Evolutionary conservation across 805 yeast genomes (phyloP), one percentile per base, ranked within the genome.

Genomic region (Yarrowia divulgata): DNA sequence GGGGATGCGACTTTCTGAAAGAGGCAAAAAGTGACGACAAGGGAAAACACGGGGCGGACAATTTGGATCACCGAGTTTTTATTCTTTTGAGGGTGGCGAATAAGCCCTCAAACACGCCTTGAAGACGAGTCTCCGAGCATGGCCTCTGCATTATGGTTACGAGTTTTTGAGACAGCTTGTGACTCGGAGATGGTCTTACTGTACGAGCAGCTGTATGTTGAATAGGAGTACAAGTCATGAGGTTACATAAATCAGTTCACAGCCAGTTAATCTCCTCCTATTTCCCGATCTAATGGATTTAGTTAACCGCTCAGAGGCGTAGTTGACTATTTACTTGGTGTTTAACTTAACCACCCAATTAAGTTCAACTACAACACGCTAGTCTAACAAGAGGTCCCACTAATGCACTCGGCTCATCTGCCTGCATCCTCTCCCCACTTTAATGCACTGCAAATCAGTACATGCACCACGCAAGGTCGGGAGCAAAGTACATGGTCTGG

Each of bases 361-460:
- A 18, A 34, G 42, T 18, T 52, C 40, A 9, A 54, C 60, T 37
- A 39, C 13, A 18, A 8, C 14, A 10, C 34, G 10, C 16, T 37
- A 19, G 43, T 13, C 58, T 16, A 54, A 54, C 60, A 18, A 54
- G 29, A 54, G 29, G 0, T 12, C 34, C 45, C 60, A 54, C 58
- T 39, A 54, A 39, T 54, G 45, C 60, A 54, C 45, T 54, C 45
- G 35, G 60, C 60, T 39, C 60, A 39, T 54, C 63, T 42, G 39
- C 64, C 64, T 57, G 64, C 64, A 57, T 14, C 49, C 7, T 57
- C 49, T 32, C 64, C 64, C 64, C 64, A 57, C 64, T 57, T 42
- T 42, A 42, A 40, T 57, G 64, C 64, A 57, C 19, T 32, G 29
- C 42, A 43, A 43, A 40, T 40, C 64, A 42, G 49, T 39, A 54